Base-by-base conservation (phyloP, 768 basidiomycete species). In the Infundibulicybe gibba region DNA sequence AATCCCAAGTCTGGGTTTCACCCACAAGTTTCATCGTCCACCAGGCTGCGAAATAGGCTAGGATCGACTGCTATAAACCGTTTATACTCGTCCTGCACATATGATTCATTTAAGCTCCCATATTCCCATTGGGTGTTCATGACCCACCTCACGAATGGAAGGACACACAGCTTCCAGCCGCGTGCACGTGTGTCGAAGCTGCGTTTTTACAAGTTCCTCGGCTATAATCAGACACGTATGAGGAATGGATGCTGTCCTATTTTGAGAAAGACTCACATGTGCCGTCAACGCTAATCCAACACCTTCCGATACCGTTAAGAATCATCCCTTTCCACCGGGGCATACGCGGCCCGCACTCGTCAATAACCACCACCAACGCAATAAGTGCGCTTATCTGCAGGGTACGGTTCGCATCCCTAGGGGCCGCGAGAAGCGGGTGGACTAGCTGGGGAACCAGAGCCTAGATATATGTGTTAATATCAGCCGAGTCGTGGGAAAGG, bases 241-340 rank as follows among this genome's bases (percentile, higher is more conserved):
- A 49, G 39, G 47, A 42, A 50, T 40, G 43, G 13, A 20, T 32
- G 45, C 43, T 40, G 33, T 30, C 43, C 46, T 49, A 32, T 41
- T 25, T 39, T 15, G 20, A 56, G 60, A 41, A 32, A 25, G n/a
- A 48, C 55, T 53, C 45, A 46, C 49, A 41, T 51, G 51, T 21
- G 57, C 64, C 40, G 39, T 50, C 32, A 58, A 19, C 21, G 48
- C 55, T 25, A 20, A 84, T 77, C 87, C 89, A 90, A 53, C 81
- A 84, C 51, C 76, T 72, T 32, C 72, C 77, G 38, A 87, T 58
- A 5, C 70, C 81, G 56, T 84, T 77, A 33, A 86, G 50, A 20
- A 90, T 81, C 9, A 71, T 75, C 14, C 72, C 74, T 45, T 77
- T 81, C 87, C 87, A 89, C n/a, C 63, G 63, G n/a, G 63, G 54